Base-by-base conservation (phyloP, 345 rosid species). In the Anastatica hierochuntica region DNA sequence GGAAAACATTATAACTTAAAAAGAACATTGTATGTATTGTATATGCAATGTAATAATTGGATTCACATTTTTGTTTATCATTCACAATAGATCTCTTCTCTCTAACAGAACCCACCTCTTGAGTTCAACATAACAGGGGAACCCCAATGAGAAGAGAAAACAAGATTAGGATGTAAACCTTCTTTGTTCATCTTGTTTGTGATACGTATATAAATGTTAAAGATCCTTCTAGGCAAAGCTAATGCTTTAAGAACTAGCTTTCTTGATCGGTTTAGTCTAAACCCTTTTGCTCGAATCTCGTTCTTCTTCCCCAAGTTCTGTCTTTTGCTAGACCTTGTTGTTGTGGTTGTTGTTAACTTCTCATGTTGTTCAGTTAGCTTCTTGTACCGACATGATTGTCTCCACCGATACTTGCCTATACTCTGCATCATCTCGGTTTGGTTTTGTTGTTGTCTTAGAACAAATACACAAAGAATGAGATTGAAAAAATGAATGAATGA, bases 111-210 rank as follows among this genome's bases (percentile, higher is more conserved):
- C 35, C 64, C 48, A 51, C 64, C 53, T 58, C 59, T 43, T n/a
- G 80, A 41, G 46, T 76, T 81, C 9, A 83, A 33, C 34, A 70
- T 14, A 60, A 68, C 75, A 1, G 94, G 94, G 35, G 84, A 76
- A 14, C 90, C 96, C 88, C 75, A 78, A 3, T 77, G 82, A 64
- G 84, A 68, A 40, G 83, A 75, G 49, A 84, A 74, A 45, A 80
- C 68, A 49, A 81, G 63, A 60, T 67, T 78, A 19, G 89, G 84
- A 62, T 60, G 66, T 26, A 66, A 45, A 56, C 64, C 77, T 56
- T 87, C 84, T 67, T 49, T 71, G 63, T 66, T 74, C 66, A 80
- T 63, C 63, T 72, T 62, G 12, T 72, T 60, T n/a, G 68, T 58
- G 37, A 77, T 53, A 15, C 75, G 77, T 5, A 61, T 27, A 44